Evolutionary conservation across 2,329 filamentous ascomycete genomes (phyloP), one percentile per base, ranked within the genome.

Genomic region (Aplosporella prunicola): DNA sequence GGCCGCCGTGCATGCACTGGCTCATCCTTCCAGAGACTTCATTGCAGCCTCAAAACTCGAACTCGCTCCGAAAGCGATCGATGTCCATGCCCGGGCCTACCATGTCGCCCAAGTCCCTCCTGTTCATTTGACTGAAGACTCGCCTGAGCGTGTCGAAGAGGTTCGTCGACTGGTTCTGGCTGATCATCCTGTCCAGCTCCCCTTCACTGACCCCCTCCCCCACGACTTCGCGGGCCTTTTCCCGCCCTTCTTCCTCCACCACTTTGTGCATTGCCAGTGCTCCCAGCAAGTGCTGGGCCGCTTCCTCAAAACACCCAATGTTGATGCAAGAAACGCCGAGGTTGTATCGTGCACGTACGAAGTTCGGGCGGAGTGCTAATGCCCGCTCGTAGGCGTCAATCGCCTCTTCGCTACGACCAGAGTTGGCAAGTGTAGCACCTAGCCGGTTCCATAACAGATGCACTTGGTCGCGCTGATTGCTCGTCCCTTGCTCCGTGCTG

Each of bases 371-470:
- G 43, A 95, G 75, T 28, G 79, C 81, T 7, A 98, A 74, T 0
- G 91, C 91, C 56, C 89, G 86, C 53, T 93, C 87, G 62, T 98
- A 98, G 1, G 91, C 91, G 29, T 88, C 83, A 51, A 98, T 98
- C 42, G 91, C 91, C 61, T 98, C 91, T 64, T 98, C 91, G 37
- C 78, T 84, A 42, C 87, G 82, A 30, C 89, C 89, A 34, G 80
- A 87, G 68, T 98, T 98, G 51, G 91, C 91, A 5, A 98, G 78
- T 0, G 91, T 98, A 2, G 91, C 91, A 27, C 91, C 91, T 1
- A 98, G 79, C 2, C 91, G 78, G 68, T 98, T 98, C 91, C 91
- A 98, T 20, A 98, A 78, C 14, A 98, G 76, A 56, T 96, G 91
- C 1, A 95, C 69, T 62, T 95, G 87, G 52, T 82, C 80, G 51